Conservation (phyloP, 1,139 yeast species). For the Taphrina wiesneri region DNA sequence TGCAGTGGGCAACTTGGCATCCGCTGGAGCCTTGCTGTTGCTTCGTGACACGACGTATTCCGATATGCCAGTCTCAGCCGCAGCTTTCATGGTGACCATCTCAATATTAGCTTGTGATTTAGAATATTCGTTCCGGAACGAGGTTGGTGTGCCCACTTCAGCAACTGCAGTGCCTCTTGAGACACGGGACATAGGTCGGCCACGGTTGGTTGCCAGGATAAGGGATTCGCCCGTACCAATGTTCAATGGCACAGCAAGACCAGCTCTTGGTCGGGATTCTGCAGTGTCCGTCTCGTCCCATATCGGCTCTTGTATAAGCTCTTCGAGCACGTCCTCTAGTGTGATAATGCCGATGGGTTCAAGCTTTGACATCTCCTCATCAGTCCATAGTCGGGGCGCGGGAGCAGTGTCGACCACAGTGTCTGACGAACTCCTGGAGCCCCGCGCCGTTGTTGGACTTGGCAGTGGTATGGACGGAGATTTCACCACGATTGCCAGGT, state of each 20-base stretch:
- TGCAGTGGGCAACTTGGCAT: background rate
- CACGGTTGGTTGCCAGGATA: constrained; percentile 31
- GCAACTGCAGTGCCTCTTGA: background rate
- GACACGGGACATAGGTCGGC: constrained; percentile 7
- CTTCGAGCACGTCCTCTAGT: constrained; percentile 34
- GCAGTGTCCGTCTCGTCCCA: constrained; percentile 33
- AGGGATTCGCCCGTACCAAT: constrained; percentile 25
- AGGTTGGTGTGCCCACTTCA: background rate
- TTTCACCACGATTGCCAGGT: constrained; percentile 34
- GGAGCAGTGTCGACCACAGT: background rate
- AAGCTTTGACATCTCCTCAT: constrained; percentile 24
- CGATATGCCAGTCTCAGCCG: background rate
- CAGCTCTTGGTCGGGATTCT: constrained; percentile 28
- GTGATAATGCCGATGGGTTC: constrained; percentile 34
- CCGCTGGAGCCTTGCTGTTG: constrained; percentile 15
- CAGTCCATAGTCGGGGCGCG: constrained; percentile 13
- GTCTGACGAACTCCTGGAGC: constrained; percentile 12
- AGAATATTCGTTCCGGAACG: background rate
- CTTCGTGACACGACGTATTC: constrained; percentile 10
- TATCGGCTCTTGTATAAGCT: constrained; percentile 31
- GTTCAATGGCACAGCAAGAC: constrained; percentile 27
- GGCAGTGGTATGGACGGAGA: constrained; percentile 23
- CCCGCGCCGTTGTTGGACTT: constrained; percentile 1
- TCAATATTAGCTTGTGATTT: background rate
- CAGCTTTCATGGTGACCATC: background rate